phyloP scores from a whole-genome alignment of 257 asterid species.

The Apocynum venetum region DNA sequence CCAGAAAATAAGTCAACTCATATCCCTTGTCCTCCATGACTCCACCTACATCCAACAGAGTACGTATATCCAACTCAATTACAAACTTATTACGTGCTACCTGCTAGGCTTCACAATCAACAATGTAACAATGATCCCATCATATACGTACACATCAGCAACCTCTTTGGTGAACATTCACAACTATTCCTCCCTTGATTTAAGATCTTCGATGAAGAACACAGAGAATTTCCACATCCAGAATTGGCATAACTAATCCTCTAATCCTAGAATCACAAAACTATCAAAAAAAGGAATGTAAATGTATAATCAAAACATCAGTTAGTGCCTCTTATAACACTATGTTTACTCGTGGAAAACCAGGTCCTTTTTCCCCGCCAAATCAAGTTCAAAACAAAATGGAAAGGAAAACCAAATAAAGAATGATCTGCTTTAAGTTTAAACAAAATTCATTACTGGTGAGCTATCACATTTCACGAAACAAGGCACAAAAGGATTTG shows the following conservation, averaged over 20 bases:
- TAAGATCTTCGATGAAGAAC: slow-evolving; percentile 48
- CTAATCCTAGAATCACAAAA: slow-evolving; percentile 50
- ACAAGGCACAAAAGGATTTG: too few relatives aligned
- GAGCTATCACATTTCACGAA: too few relatives aligned
- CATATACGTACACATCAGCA: slow-evolving; percentile 80
- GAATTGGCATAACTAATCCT: slow-evolving; percentile 37
- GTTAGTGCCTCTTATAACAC: background rate
- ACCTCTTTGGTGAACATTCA: slow-evolving; percentile 82
- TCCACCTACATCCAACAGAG: too few relatives aligned
- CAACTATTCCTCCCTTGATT: slow-evolving; percentile 90
- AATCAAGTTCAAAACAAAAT: too few relatives aligned
- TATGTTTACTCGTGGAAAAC: background rate
- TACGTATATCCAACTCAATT: background rate
- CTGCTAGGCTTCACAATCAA: slow-evolving; percentile 43
- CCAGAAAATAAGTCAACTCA: too few relatives aligned
- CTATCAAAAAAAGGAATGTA: slow-evolving; percentile 27
- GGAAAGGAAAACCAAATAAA: too few relatives aligned
- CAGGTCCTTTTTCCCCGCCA: too few relatives aligned
- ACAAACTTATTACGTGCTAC: slow-evolving; percentile 26
- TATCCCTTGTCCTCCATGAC: too few relatives aligned
- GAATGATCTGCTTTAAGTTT: too few relatives aligned
- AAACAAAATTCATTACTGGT: too few relatives aligned
- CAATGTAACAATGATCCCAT: slow-evolving; percentile 53
- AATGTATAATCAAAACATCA: background rate
- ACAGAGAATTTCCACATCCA: slow-evolving; percentile 38